Evolutionary conservation across 1,139 yeast genomes (phyloP), one percentile per base, ranked within the genome.

Genomic region (Casaregolazyma suthepensis): DNA sequence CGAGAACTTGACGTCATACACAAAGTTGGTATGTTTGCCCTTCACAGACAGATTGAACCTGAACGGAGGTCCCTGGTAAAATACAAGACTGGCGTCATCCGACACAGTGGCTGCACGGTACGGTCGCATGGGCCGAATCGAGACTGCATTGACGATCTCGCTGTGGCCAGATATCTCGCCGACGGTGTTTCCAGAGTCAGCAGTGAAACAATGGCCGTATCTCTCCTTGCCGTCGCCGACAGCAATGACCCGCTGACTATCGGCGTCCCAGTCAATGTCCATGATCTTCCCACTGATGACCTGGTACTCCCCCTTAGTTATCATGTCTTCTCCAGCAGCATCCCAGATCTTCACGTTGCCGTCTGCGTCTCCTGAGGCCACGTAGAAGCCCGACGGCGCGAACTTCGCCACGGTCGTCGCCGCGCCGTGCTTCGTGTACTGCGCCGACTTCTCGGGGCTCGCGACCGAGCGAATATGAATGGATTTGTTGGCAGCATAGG

Each of bases 101-200:
- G 95, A 81, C 4, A 86, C 97, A 2, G 99, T 90, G 15, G 89
- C 96, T 1, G 97, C 96, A 56, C 97, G 76, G 73, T 87, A 89
- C 2, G 99, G 99, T 67, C 99, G 79, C 56, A 80, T 82, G n/a
- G 91, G 88, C 64, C 86, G 85, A 60, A 93, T 85, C 53, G 87
- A 83, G 12, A 89, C 96, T 0, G 94, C 88, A 65, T 87, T 89
- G 66, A 91, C 81, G 44, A 81, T 80, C 43, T 87, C 83, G n/a
- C 95, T 80, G 67, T 93, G 99, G 31, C 99, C 99, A 54, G 90
- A 84, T 61, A 94, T 85, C 67, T 93, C 98, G 52, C 99, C 99
- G 47, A 93, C 84, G 10, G 96, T 82, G 70, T 93, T 93, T 54
- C 99, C 99, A 0, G 96, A 79, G 67, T 93, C 99, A 79, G 87